Conservation (phyloP, 192 early-diverging fungal genomes). For the Coemansia aciculifera region DNA sequence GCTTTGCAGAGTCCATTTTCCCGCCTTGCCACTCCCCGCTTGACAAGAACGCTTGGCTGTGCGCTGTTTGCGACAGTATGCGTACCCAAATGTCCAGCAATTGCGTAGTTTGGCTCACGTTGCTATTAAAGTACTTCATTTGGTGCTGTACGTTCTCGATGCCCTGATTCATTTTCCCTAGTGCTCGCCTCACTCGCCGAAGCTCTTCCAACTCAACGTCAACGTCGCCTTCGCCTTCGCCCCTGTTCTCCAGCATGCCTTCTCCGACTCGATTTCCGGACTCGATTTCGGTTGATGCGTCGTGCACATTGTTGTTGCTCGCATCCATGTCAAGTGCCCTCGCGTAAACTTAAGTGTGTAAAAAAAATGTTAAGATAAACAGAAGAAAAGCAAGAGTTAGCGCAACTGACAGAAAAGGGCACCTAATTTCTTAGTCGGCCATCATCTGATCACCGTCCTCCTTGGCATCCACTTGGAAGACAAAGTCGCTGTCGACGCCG, state of each 20-base stretch:
- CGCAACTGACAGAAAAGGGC: background rate
- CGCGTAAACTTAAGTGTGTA: background rate
- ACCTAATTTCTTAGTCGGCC: slow-evolving; percentile 7
- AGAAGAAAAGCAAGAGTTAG: background rate
- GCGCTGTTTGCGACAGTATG: slow-evolving; percentile 58
- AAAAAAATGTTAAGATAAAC: slow-evolving; percentile 7
- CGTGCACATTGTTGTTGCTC: background rate
- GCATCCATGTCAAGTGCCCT: background rate
- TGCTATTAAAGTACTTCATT: slow-evolving; percentile 58
- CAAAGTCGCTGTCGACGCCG: slow-evolving; percentile 32
- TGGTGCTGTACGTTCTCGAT: slow-evolving; percentile 48
- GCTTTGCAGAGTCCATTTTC: slow-evolving; percentile 34
- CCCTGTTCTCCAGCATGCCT: background rate
- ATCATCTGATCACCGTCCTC: slow-evolving; percentile 33
- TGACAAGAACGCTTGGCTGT: slow-evolving; percentile 54
- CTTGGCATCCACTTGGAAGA: slow-evolving; percentile 39
- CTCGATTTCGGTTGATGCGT: background rate
- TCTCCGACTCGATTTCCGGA: background rate
- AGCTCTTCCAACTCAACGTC: slow-evolving; percentile 49
- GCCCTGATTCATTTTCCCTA: slow-evolving; percentile 52
- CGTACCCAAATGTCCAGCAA: slow-evolving; percentile 58
- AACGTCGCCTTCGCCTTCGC: background rate
- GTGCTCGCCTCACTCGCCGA: slow-evolving; percentile 39
- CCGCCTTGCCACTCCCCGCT: slow-evolving; percentile 57
- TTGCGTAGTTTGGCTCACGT: slow-evolving; percentile 58